Evolutionary conservation across 352 stramenopile species (phyloP).

Genomic region (Plasmopara muralis): DNA sequence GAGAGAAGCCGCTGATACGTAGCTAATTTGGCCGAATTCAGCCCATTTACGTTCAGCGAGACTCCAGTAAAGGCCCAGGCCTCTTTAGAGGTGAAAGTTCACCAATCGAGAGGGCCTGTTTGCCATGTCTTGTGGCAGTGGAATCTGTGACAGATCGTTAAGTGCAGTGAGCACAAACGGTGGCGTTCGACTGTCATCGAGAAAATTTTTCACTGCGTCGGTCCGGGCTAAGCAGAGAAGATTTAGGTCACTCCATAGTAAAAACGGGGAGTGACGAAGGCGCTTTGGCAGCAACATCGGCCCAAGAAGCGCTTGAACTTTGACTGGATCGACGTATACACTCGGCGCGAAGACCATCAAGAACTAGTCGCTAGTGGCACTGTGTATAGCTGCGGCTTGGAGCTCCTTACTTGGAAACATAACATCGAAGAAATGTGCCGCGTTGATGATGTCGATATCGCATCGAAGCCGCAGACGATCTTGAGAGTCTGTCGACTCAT

Average conservation of each 20-base stretch:
- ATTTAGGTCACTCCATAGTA: not conserved
- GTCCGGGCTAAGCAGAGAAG: not conserved
- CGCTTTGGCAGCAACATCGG: not conserved
- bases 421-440: not conserved
- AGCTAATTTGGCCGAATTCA: constrained; percentile 3
- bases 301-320: not conserved
- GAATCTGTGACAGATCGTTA: not conserved
- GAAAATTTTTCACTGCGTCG: not conserved
- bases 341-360: not conserved
- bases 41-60: constrained; percentile 20
- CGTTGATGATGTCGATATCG: not conserved
- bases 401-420: not conserved
- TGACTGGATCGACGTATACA: not conserved
- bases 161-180: not conserved
- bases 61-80: constrained; percentile 7
- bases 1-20: constrained; percentile 16
- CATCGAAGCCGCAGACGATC: not conserved
- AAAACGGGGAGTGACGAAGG: not conserved
- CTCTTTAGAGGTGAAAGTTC: constrained; percentile 9
- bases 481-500: not conserved
- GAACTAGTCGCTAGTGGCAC: constrained; percentile 3
- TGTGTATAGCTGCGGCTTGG: not conserved
- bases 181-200: not conserved
- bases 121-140: not conserved
- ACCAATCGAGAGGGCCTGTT: constrained; percentile 1